Percentiles rank a stretch among this genome's conserved stretches.
These are phyloP conservation scores for Dimargaris cristalligena DNA, from an alignment of 192 early-diverging fungal species.

Conservation along the genomic window DNA sequence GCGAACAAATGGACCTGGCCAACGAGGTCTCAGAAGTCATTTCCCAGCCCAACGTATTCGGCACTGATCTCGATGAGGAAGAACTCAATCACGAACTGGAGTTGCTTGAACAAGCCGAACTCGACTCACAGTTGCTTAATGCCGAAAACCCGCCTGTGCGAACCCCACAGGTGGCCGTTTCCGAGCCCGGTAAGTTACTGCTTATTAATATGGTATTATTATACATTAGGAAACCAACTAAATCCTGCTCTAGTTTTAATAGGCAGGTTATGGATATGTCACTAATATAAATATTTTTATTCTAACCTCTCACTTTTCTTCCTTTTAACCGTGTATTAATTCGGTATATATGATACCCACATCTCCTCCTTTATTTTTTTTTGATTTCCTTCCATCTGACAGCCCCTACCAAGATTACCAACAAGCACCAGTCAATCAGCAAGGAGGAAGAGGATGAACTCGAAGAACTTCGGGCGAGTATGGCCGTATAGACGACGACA, in stretches of 20 bases:
- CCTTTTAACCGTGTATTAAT: no score
- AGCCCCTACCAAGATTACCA: no score
- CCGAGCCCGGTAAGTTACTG: not conserved
- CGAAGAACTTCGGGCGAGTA: slow-evolving; percentile 50
- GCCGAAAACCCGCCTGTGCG: slow-evolving; percentile 43
- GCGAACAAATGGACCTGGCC: slow-evolving; percentile 92
- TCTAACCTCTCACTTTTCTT: no score
- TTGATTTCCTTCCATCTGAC: no score
- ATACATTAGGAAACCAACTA: no score
- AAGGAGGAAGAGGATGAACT: slow-evolving; percentile 78
- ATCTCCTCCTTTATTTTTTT: no score
- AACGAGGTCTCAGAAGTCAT: slow-evolving; percentile 91
- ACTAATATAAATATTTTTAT: no score
- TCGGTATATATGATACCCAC: no score
- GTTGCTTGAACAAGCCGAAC: slow-evolving; percentile 79
- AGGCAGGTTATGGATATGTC: no score
- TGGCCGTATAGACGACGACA: slow-evolving; percentile 65
- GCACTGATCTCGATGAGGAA: slow-evolving; percentile 84
- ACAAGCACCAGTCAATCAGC: not conserved
- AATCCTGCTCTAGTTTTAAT: no score
- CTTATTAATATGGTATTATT: no score
- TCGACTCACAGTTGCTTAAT: slow-evolving; percentile 68
- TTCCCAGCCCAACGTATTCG: slow-evolving; percentile 71
- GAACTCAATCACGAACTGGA: slow-evolving; percentile 83
- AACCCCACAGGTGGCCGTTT: slow-evolving; percentile 30